Evolutionary conservation across 371 early-diverging fungal genomes (phyloP).

Genomic region (Mortierella sp.): DNA sequence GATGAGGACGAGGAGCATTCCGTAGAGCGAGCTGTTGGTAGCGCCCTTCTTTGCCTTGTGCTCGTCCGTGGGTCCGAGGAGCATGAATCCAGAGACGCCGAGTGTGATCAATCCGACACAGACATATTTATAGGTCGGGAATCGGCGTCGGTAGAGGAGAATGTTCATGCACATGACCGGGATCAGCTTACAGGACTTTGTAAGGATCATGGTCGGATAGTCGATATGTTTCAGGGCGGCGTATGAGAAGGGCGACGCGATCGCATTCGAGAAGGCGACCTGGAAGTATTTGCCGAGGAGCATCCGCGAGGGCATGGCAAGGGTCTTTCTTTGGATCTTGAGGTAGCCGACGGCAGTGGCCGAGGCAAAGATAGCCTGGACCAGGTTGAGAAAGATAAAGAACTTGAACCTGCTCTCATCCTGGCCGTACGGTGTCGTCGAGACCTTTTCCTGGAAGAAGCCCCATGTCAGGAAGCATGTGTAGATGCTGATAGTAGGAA

Average conservation of each 20-base stretch:
- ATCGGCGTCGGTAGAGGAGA: conserved; percentile 86
- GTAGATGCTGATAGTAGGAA: conserved; percentile 77
- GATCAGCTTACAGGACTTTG: conserved; percentile 97
- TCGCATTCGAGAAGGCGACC: conserved; percentile 79
- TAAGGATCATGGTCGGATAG: conserved; percentile 97
- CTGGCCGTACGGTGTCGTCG: conserved; percentile 82
- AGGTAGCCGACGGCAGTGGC: conserved; percentile 82
- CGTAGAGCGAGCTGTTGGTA: conserved; percentile 64
- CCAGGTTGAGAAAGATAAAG: conserved; percentile 90
- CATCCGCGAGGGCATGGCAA: conserved; percentile 46
- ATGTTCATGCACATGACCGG: conserved; percentile 97
- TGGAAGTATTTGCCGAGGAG: conserved; percentile 65
- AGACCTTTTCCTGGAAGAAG: conserved; percentile 91
- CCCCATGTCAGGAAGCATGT: conserved; percentile 96
- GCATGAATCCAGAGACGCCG: conserved; percentile 95
- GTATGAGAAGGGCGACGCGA: conserved; percentile 95
- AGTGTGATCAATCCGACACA: conserved; percentile 87
- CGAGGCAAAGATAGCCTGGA: conserved; percentile 85
- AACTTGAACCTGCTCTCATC: conserved; percentile 77
- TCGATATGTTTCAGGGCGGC: conserved; percentile 94
- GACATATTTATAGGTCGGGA: conserved; percentile 85
- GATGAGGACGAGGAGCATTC: conserved; percentile 82
- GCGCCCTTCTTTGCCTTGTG: conserved; percentile 57
- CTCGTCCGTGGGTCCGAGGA: conserved; percentile 69
- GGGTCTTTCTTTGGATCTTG: conserved; percentile 58